These are phyloP conservation scores for Sphaerulina vaccinii DNA, from an alignment of 2,329 filamentous ascomycete species.

Conservation along the genomic window DNA sequence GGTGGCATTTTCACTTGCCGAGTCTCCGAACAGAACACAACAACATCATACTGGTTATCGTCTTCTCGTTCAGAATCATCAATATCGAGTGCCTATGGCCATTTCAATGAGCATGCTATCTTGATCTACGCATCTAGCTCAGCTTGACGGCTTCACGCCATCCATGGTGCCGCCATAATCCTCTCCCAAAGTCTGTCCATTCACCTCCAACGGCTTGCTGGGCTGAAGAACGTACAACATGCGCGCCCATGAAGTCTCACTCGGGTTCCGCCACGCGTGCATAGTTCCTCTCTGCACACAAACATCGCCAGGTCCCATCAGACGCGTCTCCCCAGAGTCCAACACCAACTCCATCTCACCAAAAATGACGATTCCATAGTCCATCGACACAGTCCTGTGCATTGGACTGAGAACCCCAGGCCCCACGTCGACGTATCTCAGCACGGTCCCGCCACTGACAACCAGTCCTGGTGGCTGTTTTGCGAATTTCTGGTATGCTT, in stretches of 20 bases:
- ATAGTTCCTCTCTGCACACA: slow-evolving; percentile 37
- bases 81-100: no score
- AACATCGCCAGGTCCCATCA: slow-evolving; percentile 35
- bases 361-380: slow-evolving; percentile 37
- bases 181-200: slow-evolving; percentile 30
- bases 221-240: slow-evolving; percentile 38
- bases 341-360: slow-evolving; percentile 37
- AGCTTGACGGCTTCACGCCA: slow-evolving; percentile 26
- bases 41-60: no score
- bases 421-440: slow-evolving; percentile 36
- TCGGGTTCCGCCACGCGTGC: slow-evolving; percentile 38
- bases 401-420: slow-evolving; percentile 31
- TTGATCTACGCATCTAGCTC: background rate
- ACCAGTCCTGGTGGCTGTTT: slow-evolving; percentile 49
- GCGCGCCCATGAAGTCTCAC: slow-evolving; percentile 32
- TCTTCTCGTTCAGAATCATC: no score
- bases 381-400: slow-evolving; percentile 37
- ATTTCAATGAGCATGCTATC: no score
- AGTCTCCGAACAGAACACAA: no score
- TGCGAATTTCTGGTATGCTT: slow-evolving; percentile 46
- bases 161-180: slow-evolving; percentile 32
- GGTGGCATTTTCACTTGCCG: no score
- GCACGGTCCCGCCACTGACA: slow-evolving; percentile 48
- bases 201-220: slow-evolving; percentile 29
- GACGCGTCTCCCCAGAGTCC: slow-evolving; percentile 34